Percentiles rank a stretch among this genome's conserved stretches.
Evolutionary conservation across 2,329 filamentous ascomycete genomes (phyloP).

Genomic region (Cercospora sojina): DNA sequence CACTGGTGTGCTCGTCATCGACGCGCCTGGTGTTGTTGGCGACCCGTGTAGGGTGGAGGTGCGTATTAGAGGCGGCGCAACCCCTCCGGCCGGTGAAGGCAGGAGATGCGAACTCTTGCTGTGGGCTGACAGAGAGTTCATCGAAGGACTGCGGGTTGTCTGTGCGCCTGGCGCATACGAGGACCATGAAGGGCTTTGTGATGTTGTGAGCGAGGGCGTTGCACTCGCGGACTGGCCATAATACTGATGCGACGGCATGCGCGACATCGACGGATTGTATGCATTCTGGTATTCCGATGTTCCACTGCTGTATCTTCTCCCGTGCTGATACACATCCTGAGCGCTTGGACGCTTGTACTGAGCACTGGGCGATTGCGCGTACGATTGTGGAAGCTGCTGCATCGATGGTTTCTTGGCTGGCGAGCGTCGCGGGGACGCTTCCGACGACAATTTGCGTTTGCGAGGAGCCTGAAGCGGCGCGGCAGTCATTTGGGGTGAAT

Average conservation of each 20-base stretch:
- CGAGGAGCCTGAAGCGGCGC: conserved; percentile 38
- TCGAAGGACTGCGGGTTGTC: conserved; percentile 33
- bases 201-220: conserved; percentile 34
- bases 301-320: conserved; percentile 41
- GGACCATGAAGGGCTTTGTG: conserved; percentile 39
- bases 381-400: conserved; percentile 34
- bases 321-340: conserved; percentile 38
- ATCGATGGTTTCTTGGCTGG: conserved; percentile 46
- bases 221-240: conserved; percentile 29
- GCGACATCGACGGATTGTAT: conserved; percentile 30
- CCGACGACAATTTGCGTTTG: conserved; percentile 58
- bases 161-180: conserved; percentile 29
- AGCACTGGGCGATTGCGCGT: conserved; percentile 41
- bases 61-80: conserved; percentile 63
- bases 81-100: conserved; percentile 46
- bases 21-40: conserved; percentile 44
- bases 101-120: conserved; percentile 38
- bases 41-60: conserved; percentile 65
- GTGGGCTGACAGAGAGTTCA: conserved; percentile 28
- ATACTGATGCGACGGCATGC: conserved; percentile 32
- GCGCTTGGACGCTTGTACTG: conserved; percentile 40
- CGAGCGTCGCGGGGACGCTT: conserved; percentile 50
- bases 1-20: conserved; percentile 38
- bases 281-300: conserved; percentile 35
- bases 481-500: conserved; percentile 32